Evolutionary conservation across 1,139 yeast species (phyloP), one percentile per base, ranked within the genome.

Genomic region (Candida labiduridarum): DNA sequence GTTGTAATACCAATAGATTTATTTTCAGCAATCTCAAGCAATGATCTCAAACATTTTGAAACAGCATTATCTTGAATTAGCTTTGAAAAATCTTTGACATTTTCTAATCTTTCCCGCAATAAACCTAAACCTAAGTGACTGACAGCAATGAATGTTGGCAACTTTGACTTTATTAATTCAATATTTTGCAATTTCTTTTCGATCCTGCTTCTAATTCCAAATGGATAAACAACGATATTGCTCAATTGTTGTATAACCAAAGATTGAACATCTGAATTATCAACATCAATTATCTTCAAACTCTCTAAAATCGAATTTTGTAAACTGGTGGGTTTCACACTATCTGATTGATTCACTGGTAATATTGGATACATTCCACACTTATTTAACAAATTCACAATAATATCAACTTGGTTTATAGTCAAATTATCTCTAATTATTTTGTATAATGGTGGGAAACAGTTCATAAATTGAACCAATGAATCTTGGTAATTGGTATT

Each of bases 351-450:
- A 49, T 68, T 71, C 15, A 72, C 77, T 5, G 87, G 84, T 25
- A 87, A 68, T 11, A 86, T 74, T 0, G 95, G 94, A 62, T 85
- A 87, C 49, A 87, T 71, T 1, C 86, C 81, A 51, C 89, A 82
- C 29, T 83, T 74, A 57, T 81, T 83, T 55, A 87, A 76, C 9
- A 79, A 68, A 18, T 67, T 64, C 42, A 85, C 63, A 16, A 83
- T 68, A 11, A 63, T 66, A 50, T 73, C 78, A 35, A 79, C 66
- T 58, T 76, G 76, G 1, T 64, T 58, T 5, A 62, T 19, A 6
- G 67, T 64, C 52, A 69, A 60, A 7, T 57, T 64, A 3, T 60
- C 67, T 30, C 62, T 59, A 12, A 76, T 60, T 14, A 82, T 61
- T 1, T 55, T 52, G 55, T 76, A 76, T 10, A 87, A 65, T 1